Evolutionary conservation across 2,329 filamentous ascomycete species (phyloP), one percentile per base, ranked within the genome.

Genomic region (Fusarium albosuccineum): DNA sequence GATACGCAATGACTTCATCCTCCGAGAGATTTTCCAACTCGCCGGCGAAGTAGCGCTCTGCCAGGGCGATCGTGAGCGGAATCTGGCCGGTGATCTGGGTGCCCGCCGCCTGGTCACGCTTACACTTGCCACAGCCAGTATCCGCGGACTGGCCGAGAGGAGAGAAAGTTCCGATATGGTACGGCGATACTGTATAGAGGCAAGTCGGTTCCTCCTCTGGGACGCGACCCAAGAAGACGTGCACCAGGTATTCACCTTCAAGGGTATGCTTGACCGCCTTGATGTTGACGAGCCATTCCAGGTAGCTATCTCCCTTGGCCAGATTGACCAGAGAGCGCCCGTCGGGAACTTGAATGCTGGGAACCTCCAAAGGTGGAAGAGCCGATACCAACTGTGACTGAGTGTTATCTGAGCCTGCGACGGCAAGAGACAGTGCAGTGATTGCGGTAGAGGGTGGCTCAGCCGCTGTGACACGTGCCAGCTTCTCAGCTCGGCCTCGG

Each of bases 251-350:
- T 48, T 34, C 17, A 4, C 57, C 56, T 10, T 37, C 37, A 0
- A 58, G 48, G 7, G 46, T 33, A 14, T 58, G 56, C 48, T 58
- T 58, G 6, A 36, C 37, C 16, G 56, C 56, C 26, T 58, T 52
- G 56, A 58, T 58, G 29, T 58, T 53, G 48, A 58, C 14, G 29
- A 58, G 56, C 56, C 56, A 58, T 40, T 58, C 56, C 2, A 58
- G 22, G 26, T 58, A 58, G n/a, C 17, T 58, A 7, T 58, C 9
- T 6, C 22, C 39, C 22, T 58, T 58, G 46, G 30, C 56, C 4
- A 58, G 7, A 39, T 52, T 13, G 8, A 2, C 33, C 17, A 58
- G 17, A 1, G 51, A 54, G 27, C 4, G 27, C 2, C 37, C 29
- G 5, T 45, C 30, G 13, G 51, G 40, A 14, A 54, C 16, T 14